Evolutionary conservation across 768 basidiomycete species (phyloP).

Genomic region (Russula lepida): DNA sequence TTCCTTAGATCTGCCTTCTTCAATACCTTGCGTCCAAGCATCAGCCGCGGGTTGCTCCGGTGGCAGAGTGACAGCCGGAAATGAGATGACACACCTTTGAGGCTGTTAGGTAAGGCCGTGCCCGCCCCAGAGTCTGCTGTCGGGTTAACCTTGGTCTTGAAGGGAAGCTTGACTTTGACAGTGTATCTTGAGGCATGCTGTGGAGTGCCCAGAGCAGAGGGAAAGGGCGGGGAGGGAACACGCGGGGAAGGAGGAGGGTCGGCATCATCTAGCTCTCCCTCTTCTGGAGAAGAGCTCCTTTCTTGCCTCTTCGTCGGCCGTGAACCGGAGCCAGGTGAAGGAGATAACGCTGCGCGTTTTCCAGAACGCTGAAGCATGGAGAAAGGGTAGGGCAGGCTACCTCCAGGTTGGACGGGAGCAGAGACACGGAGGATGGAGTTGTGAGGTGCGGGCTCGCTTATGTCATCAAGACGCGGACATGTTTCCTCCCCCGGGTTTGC

Average conservation of each 20-base stretch:
- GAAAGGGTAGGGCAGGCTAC: background rate
- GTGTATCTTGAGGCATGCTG: conserved; percentile 28
- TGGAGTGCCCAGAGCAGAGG: conserved; percentile 25
- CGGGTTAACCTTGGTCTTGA: conserved; percentile 43
- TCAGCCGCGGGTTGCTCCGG: background rate
- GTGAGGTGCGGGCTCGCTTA: background rate
- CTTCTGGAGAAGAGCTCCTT: conserved; percentile 58
- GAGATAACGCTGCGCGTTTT: conserved; percentile 54
- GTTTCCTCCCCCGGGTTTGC: conserved; percentile 11
- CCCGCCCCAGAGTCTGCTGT: background rate
- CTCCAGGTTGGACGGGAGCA: background rate
- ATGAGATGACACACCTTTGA: background rate
- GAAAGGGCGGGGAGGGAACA: conserved; percentile 18
- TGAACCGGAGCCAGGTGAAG: conserved; percentile 33
- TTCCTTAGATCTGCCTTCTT: conserved; percentile 4
- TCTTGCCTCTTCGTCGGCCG: conserved; percentile 48
- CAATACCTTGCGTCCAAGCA: background rate
- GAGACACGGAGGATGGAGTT: background rate
- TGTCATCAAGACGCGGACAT: background rate
- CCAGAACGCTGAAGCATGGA: conserved; percentile 19
- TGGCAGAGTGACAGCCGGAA: background rate
- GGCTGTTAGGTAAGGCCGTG: background rate
- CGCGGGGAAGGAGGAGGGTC: conserved; percentile 22
- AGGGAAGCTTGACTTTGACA: conserved; percentile 62
- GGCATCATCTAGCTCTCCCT: conserved; percentile 72